Evolutionary conservation across 2,329 filamentous ascomycete species (phyloP), one percentile per base, ranked within the genome.

Genomic region (Lachnellula occidentalis): DNA sequence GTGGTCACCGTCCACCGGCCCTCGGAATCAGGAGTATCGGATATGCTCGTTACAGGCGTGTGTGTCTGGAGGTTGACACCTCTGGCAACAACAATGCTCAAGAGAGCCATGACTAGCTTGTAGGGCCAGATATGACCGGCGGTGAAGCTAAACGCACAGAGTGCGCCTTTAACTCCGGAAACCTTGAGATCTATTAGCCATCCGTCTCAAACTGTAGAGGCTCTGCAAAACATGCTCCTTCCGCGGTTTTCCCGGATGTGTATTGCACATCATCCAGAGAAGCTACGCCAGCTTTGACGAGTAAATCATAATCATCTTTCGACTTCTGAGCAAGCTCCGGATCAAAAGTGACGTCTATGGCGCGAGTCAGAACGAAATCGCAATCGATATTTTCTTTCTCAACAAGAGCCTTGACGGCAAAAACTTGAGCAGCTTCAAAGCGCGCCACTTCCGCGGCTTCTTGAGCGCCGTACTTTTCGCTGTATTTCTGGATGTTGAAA

Each of bases 21-120:
- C 9, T 64, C 60, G 7, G 51, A 31, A 37, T 66, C 61, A 1
- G 60, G 37, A 19, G 58, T 53, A 0, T 59, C 49, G 4, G 61
- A 64, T 2, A 59, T 45, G 9, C 34, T 45, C 3, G 49, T 58
- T 6, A 77, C 77, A 0, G 77, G 76, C 3, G 78, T 80, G 17
- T 73, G 72, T 9, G 78, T 80, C 54, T 80, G 78, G 5, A 80
- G 66, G 58, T 80, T 80, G 54, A 80, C 69, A 4, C 65, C 69
- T 7, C 70, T 73, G 7, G 68, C 65, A 9, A 76, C 70, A 7
- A 79, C 64, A 0, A 77, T 71, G 50, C 76, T 70, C 2, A 84
- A 66, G 1, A 83, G 73, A 49, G 75, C 74, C 0, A 77, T 70
- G 3, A 85, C 75, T 17, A 84, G 72, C 61, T 85, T 85, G 66